Conservation (phyloP, 2,329 filamentous ascomycete species). For the Xylariaceae sp. region DNA sequence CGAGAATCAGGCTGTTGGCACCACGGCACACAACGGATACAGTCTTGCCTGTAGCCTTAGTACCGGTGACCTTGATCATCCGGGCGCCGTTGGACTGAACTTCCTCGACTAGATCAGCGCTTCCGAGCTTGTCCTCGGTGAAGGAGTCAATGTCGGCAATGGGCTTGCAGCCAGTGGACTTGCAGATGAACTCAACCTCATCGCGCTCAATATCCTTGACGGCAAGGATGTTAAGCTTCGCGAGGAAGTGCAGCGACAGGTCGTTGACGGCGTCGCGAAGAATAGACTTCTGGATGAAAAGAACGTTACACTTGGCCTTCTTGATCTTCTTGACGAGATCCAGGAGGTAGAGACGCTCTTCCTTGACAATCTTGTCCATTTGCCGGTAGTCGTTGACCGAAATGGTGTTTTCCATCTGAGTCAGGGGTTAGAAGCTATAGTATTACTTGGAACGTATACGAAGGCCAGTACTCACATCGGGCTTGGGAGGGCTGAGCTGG, state of each 20-base stretch:
- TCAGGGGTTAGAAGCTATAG: constrained; percentile 3
- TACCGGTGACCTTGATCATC: constrained; percentile 91
- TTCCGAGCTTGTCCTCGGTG: constrained; percentile 95
- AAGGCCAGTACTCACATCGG: constrained; percentile 60
- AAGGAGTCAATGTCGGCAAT: constrained; percentile 98
- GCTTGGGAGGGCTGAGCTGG: constrained; percentile 96
- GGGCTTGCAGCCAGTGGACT: constrained; percentile 97
- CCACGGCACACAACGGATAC: constrained; percentile 92
- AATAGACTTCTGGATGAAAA: constrained; percentile 98
- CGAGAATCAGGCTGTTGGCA: constrained; percentile 88
- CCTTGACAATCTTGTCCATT: constrained; percentile 99
- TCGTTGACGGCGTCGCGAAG: constrained; percentile 97
- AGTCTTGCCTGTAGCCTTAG: constrained; percentile 78
- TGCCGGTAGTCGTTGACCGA: constrained; percentile 99
- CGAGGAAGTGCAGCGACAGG: constrained; percentile 91
- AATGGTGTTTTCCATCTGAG: constrained; percentile 97
- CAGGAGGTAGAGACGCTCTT: constrained; percentile 94
- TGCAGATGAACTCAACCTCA: constrained; percentile 99
- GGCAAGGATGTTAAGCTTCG: constrained; percentile 90
- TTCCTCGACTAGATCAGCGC: constrained; percentile 91
- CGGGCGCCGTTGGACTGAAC: constrained; percentile 79
- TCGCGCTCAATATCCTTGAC: constrained; percentile 98
- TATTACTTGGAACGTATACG: not conserved
- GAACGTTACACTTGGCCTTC: constrained; percentile 98
- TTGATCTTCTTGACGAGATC: constrained; percentile 99